Percentiles rank a stretch among this genome's conserved stretches.
Evolutionary conservation across 164 flowering plant species (phyloP).

Genomic region (Nymphaea thermarum): DNA sequence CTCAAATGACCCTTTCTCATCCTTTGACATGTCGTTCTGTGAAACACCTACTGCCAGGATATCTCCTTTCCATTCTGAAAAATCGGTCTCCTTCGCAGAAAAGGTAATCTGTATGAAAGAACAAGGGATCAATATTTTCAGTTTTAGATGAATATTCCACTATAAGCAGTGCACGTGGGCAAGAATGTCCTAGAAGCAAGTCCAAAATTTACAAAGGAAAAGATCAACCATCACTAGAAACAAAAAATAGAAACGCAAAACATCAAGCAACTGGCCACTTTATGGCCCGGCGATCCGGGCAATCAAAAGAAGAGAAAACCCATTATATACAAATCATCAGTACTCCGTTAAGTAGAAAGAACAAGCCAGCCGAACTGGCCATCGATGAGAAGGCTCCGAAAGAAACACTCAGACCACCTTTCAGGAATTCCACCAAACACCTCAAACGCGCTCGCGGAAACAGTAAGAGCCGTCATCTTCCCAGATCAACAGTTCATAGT

Average conservation of each 20-base stretch:
- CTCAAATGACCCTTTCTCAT: slow-evolving; percentile 51
- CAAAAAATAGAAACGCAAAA: too few relatives aligned
- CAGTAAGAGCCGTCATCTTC: background rate
- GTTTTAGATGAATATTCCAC: background rate
- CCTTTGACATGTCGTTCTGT: slow-evolving; percentile 79
- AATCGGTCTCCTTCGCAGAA: slow-evolving; percentile 18
- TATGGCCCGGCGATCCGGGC: too few relatives aligned
- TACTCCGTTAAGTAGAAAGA: too few relatives aligned
- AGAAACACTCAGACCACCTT: background rate
- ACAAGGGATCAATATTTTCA: slow-evolving; percentile 1
- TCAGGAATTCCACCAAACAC: slow-evolving; percentile 6
- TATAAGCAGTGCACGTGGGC: background rate
- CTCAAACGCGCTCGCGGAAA: background rate
- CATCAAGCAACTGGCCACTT: too few relatives aligned
- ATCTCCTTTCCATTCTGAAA: slow-evolving; percentile 93
- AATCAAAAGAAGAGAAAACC: too few relatives aligned
- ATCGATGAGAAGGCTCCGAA: too few relatives aligned
- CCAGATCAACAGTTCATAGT: too few relatives aligned
- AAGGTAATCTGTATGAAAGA: slow-evolving; percentile 15
- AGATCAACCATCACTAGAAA: too few relatives aligned
- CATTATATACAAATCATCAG: too few relatives aligned
- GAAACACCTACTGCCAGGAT: slow-evolving; percentile 82
- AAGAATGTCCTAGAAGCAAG: background rate
- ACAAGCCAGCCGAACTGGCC: too few relatives aligned
- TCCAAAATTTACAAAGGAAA: background rate